Base-by-base conservation (phyloP, 441 rosid species). In the Euphorbia schlechtendalii region DNA sequence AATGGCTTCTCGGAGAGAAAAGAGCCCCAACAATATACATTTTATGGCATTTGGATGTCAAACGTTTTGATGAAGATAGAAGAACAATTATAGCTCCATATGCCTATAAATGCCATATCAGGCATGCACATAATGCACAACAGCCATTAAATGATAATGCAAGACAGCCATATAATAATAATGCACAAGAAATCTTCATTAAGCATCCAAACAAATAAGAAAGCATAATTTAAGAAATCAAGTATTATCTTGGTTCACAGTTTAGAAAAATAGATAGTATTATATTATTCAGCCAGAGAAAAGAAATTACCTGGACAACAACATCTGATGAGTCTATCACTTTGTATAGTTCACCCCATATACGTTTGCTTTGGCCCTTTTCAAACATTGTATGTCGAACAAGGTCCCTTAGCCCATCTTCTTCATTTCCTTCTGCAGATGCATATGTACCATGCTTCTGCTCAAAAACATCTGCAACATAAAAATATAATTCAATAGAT, bases 291-390 rank as follows among this genome's bases (percentile, higher is more conserved):
- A 2, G 30, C 13, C 12, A 59, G 15, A 34, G 60, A 56, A 65
- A 3, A 24, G 57, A 40, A 69, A 78, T 64, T 54, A 93, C 99
- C 96, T 89, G 96, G 30, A 91, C 88, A 74, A 94, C 84, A 34
- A 94, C 99, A 76, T 94, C 98, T 43, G 98, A 91, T 8, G 99
- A 94, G 75, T 94, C 98, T 4, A 89, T 81, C 38, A 94, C 99
- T 86, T 94, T 89, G 85, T 94, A 94, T 52, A 94, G 94, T 74
- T 94, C 98, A 61, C 96, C 96, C 98, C 99, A 91, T 74, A 94
- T 87, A 61, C 96, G 95, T 73, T 94, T 94, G 48, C 97, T 94
- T 77, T 94, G 96, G 56, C 96, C 99, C 77, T 91, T 94, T 74
- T 94, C 98, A 81, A 94, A 94, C 97, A 94, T 94, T 1, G 82